Conservation (phyloP, 2,329 filamentous ascomycete genomes). For the Hymenoscyphus repandus region DNA sequence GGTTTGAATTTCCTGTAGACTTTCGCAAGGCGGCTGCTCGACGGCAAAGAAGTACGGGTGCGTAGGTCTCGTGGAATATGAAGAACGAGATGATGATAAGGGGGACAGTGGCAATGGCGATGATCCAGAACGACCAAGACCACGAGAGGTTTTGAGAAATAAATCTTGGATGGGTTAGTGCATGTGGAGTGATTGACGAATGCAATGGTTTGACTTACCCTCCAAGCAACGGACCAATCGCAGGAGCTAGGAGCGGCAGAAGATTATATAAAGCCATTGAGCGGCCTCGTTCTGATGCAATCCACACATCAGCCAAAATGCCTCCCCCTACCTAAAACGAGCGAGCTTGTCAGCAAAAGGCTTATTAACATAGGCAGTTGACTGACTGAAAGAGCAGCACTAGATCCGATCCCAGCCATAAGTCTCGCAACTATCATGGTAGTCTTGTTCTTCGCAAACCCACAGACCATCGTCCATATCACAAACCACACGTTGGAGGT, state of each 20-base stretch:
- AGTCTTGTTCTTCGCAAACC: conserved; percentile 37
- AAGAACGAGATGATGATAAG: conserved; percentile 34
- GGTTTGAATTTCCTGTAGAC: conserved; percentile 42
- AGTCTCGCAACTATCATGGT: conserved; percentile 38
- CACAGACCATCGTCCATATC: conserved; percentile 45
- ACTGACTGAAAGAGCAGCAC: conserved; percentile 37
- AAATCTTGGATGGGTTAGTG: background rate
- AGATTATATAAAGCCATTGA: conserved; percentile 30
- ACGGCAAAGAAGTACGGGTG: conserved; percentile 4
- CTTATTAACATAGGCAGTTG: background rate
- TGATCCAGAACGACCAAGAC: conserved; percentile 46
- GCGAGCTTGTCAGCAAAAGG: background rate
- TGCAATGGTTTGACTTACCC: conserved; percentile 14
- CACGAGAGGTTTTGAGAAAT: conserved; percentile 42
- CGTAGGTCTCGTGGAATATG: conserved; percentile 9
- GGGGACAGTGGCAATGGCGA: conserved; percentile 35
- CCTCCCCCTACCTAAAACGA: conserved; percentile 37
- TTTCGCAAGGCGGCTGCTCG: conserved; percentile 34
- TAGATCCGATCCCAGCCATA: conserved; percentile 42
- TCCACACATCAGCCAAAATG: conserved; percentile 40
- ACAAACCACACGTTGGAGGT: conserved; percentile 44
- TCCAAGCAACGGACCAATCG: conserved; percentile 25
- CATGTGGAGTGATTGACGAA: background rate
- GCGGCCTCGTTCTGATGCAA: conserved; percentile 38
- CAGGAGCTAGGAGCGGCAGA: conserved; percentile 18